Base-by-base conservation (phyloP, 352 stramenopile genomes). In the Phytophthora macrochlamydospora region DNA sequence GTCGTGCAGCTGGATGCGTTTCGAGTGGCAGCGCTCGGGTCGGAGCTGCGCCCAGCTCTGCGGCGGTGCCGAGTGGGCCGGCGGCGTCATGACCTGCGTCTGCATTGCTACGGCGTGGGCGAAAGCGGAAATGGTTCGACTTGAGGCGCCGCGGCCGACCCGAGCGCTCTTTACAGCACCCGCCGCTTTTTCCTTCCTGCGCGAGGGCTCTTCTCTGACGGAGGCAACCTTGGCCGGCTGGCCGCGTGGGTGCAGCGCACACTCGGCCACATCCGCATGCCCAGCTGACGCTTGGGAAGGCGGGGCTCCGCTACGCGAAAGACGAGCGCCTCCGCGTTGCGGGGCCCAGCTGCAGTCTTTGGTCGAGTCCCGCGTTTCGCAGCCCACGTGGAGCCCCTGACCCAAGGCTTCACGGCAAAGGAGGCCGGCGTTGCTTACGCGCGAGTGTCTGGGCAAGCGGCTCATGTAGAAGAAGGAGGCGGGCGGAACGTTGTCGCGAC, bases 41-140 rank as follows among this genome's bases (percentile, higher is more conserved):
- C 57, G 62, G 55, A 74, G 62, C 45, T 62, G 67, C 13, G 63
- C 56, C 70, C 76, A 84, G 40, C 69, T 60, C 46, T 65, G 68
- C 12, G 59, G 32, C 12, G 59, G 32, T n/a, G 52, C 48, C 28
- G 65, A 68, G 32, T 56, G 53, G 40, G 63, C 74, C 4, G 72
- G 59, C 28, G 69, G 56, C 14, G 63, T 75, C 45, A 56, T 64
- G 31, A 67, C 44, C 52, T 72, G 56, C 33, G 53, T 53, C 29
- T 65, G 52, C 62, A 76, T 64, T 56, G 24, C 13, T 29, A 24
- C 35, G 45, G 9, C 11, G 24, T 18, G 28, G 14, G n/a, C 51
- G 61, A 70, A 70, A 59, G 44, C 61, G 48, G 43, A 43, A 73
- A 74, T 71, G 65, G 50, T 31, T 42, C 35, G 63, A 71, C 32